Conservation (phyloP, 805 yeast genomes). For the Priceomyces haplophilus region DNA sequence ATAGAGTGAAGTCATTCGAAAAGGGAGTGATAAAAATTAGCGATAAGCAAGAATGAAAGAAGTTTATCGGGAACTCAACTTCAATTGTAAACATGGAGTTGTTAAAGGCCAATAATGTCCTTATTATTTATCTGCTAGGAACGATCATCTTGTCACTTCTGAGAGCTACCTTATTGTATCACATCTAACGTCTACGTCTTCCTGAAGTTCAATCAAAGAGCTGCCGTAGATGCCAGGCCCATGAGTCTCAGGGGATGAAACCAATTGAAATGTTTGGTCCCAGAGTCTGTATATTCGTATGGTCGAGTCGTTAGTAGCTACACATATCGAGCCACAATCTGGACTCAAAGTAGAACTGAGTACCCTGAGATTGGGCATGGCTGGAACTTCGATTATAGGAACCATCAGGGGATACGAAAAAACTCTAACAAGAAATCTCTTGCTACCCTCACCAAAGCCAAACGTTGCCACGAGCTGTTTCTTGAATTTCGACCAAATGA, state of each 20-base stretch:
- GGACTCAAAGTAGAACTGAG: slow-evolving; percentile 68
- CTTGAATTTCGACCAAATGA: slow-evolving; percentile 66
- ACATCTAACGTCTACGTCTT: slow-evolving; percentile 43
- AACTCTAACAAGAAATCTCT: slow-evolving; percentile 52
- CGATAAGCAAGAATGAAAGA: too few species aligned
- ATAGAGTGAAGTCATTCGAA: too few species aligned
- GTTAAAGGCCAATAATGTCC: too few species aligned
- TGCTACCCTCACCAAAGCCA: slow-evolving; percentile 65
- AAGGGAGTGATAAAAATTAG: too few species aligned
- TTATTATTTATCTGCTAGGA: too few species aligned
- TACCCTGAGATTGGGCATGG: slow-evolving; percentile 53
- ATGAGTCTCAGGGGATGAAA: slow-evolving; percentile 34
- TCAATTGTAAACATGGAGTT: not conserved
- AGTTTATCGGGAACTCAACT: not conserved
- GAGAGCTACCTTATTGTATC: slow-evolving; percentile 20
- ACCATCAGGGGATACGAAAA: slow-evolving; percentile 67
- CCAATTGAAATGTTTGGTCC: slow-evolving; percentile 38
- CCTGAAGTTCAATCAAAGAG: slow-evolving; percentile 45
- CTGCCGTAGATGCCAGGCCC: slow-evolving; percentile 21
- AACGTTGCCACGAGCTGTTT: slow-evolving; percentile 74
- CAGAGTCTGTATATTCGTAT: slow-evolving; percentile 73
- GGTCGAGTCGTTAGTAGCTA: slow-evolving; percentile 77
- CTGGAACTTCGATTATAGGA: slow-evolving; percentile 46
- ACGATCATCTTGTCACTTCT: not conserved
- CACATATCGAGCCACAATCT: slow-evolving; percentile 58